Evolutionary conservation across 495 filamentous ascomycete species (phyloP).

Genomic region (Rhizodiscina lignyota): DNA sequence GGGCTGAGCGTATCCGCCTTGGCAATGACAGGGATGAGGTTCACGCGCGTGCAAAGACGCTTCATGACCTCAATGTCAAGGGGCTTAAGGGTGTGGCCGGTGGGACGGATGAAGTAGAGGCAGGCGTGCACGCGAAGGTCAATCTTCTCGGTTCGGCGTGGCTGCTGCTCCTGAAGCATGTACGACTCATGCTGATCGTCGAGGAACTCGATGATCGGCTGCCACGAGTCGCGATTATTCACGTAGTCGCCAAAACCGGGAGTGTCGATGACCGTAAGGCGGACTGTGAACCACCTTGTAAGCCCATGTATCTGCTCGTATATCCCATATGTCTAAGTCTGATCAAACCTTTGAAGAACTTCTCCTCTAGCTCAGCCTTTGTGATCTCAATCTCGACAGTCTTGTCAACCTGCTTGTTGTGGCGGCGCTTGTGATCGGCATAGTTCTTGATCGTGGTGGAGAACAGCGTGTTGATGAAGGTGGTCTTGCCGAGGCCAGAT

Average conservation of each 20-base stretch:
- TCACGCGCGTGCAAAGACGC: constrained; percentile 89
- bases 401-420: constrained; percentile 98
- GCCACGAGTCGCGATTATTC: constrained; percentile 99
- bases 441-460: constrained; percentile 99
- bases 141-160: constrained; percentile 92
- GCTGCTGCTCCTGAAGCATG: constrained; percentile 99
- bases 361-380: constrained; percentile 98
- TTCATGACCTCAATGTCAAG: constrained; percentile 99
- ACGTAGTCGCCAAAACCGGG: constrained; percentile 99
- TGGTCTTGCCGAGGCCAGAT: constrained; percentile 96
- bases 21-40: constrained; percentile 93
- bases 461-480: constrained; percentile 99
- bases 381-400: constrained; percentile 99
- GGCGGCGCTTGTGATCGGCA: constrained; percentile 93
- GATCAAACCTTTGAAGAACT: constrained; percentile 99
- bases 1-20: constrained; percentile 97
- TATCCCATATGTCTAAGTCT: too few relatives aligned
- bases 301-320: too few relatives aligned
- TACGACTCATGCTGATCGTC: constrained; percentile 99
- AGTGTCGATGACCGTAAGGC: constrained; percentile 95
- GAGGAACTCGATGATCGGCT: constrained; percentile 98
- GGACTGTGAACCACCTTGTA: constrained; percentile 51
- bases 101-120: constrained; percentile 96
- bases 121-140: constrained; percentile 97
- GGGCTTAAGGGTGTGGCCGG: constrained; percentile 95